These are phyloP conservation scores for Helenozyma rhizophorensis DNA, from an alignment of 805 yeast species.

Conservation along the genomic window DNA sequence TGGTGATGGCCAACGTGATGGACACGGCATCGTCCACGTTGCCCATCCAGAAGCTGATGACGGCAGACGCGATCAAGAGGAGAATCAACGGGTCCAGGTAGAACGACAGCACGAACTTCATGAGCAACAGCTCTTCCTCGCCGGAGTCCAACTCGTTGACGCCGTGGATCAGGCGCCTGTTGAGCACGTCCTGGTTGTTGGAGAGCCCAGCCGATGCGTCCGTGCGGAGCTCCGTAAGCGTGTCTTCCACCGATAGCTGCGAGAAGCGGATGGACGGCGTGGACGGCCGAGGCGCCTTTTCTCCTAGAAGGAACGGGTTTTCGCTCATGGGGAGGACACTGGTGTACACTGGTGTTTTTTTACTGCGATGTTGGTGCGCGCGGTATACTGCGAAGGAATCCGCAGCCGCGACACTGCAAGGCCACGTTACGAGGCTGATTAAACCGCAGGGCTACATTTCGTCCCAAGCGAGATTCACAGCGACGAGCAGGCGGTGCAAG, in stretches of 20 bases:
- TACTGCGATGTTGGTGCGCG: too few species aligned
- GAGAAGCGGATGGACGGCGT: slow-evolving; percentile 67
- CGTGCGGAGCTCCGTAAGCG: slow-evolving; percentile 59
- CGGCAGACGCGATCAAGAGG: slow-evolving; percentile 85
- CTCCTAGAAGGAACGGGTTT: slow-evolving; percentile 31
- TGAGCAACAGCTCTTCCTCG: slow-evolving; percentile 69
- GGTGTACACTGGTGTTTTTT: too few species aligned
- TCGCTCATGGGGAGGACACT: too few species aligned
- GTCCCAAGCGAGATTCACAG: too few species aligned
- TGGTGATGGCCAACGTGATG: slow-evolving; percentile 84
- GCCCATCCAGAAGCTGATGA: slow-evolving; percentile 86
- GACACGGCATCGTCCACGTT: slow-evolving; percentile 94
- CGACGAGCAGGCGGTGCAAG: too few species aligned
- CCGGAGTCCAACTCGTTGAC: slow-evolving; percentile 71
- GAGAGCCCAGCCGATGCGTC: slow-evolving; percentile 57
- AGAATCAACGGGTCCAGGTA: slow-evolving; percentile 89
- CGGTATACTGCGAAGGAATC: too few species aligned
- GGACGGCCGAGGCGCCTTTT: slow-evolving; percentile 17
- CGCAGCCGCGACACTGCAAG: too few species aligned
- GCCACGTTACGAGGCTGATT: too few species aligned
- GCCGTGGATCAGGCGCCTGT: slow-evolving; percentile 75
- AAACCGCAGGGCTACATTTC: too few species aligned
- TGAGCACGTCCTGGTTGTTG: slow-evolving; percentile 63
- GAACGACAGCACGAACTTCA: slow-evolving; percentile 74
- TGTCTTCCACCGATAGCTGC: slow-evolving; percentile 59